A percentile compares a stretch with the other conserved stretches of the same genome.
phyloP scores from a whole-genome alignment of 2,329 filamentous ascomycete species.

The Lithohypha guttulata region DNA sequence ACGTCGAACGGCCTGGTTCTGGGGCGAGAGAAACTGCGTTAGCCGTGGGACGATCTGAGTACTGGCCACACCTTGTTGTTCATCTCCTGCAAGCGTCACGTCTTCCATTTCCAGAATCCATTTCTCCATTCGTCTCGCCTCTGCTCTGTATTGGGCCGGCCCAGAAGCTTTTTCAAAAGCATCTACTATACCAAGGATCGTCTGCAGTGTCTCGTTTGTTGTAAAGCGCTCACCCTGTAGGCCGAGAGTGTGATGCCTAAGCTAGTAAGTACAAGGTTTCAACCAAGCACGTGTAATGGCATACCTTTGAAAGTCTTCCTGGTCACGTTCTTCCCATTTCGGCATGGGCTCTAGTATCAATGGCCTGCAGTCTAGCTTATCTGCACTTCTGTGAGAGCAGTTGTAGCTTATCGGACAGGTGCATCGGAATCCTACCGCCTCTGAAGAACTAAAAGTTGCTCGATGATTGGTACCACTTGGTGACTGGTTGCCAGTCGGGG shows the following conservation, averaged over 20 bases:
- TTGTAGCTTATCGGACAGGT: slow-evolving; percentile 12
- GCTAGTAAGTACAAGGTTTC: slow-evolving; percentile 6
- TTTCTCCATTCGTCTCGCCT: slow-evolving; percentile 2
- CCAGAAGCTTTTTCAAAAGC: not conserved
- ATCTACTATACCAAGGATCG: slow-evolving; percentile 9
- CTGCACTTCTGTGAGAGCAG: slow-evolving; percentile 9
- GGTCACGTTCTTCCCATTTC: slow-evolving; percentile 7
- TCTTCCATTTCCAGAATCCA: slow-evolving; percentile 12
- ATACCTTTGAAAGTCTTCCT: slow-evolving; percentile 8
- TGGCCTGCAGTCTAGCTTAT: slow-evolving; percentile 14
- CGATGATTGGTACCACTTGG: too few relatives aligned
- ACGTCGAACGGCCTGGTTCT: slow-evolving; percentile 2
- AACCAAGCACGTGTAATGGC: slow-evolving; percentile 2
- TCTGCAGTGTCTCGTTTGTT: not conserved
- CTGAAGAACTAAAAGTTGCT: too few relatives aligned
- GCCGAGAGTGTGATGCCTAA: not conserved
- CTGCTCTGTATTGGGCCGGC: too few relatives aligned
- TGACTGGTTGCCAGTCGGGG: not conserved
- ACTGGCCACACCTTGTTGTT: slow-evolving; percentile 6
- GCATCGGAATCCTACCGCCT: too few relatives aligned
- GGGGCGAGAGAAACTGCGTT: slow-evolving; percentile 11
- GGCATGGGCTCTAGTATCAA: slow-evolving; percentile 12
- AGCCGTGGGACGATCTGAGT: slow-evolving; percentile 5
- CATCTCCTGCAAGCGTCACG: slow-evolving; percentile 10
- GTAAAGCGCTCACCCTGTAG: slow-evolving; percentile 9